phyloP scores from a whole-genome alignment of 2,329 filamentous ascomycete genomes.

The Blastomyces parvus region DNA sequence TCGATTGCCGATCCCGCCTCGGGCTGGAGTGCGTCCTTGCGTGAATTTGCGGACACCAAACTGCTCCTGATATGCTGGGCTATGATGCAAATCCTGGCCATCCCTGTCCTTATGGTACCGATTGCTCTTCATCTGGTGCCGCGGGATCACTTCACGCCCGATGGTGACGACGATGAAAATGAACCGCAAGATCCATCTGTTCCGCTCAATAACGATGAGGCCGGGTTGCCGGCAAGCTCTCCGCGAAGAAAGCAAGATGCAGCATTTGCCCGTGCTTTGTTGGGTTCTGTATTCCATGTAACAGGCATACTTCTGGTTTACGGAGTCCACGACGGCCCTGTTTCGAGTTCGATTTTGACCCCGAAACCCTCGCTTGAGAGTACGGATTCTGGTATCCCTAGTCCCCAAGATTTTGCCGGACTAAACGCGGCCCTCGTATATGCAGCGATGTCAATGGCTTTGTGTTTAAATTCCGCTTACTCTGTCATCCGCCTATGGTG shows the following conservation, averaged over 20 bases:
- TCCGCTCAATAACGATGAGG: not conserved
- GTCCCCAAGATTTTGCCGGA: not conserved
- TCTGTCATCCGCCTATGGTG: slow-evolving; percentile 5
- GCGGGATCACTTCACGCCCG: not conserved
- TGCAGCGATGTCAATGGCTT: slow-evolving; percentile 4
- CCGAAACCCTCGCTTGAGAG: not conserved
- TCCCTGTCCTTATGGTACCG: slow-evolving; percentile 6
- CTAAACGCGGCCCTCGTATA: not conserved
- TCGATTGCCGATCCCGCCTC: slow-evolving; percentile 1
- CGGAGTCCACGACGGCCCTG: not conserved
- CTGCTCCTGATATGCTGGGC: slow-evolving; percentile 7
- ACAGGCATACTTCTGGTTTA: not conserved
- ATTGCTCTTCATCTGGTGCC: slow-evolving; percentile 2
- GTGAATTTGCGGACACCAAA: not conserved
- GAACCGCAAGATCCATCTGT: not conserved
- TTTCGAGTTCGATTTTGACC: not conserved
- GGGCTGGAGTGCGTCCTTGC: not conserved
- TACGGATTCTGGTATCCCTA: not conserved
- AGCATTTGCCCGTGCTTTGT: not conserved
- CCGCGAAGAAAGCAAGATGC: not conserved
- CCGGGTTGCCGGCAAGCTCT: not conserved
- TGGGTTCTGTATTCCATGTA: slow-evolving; percentile 2
- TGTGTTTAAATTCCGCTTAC: slow-evolving; percentile 1
- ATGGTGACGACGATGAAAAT: not conserved
- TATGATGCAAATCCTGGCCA: slow-evolving; percentile 8